Percentiles rank a stretch among this genome's conserved stretches.
Evolutionary conservation across 768 basidiomycete species (phyloP).

Genomic region (Galerina sulciceps): DNA sequence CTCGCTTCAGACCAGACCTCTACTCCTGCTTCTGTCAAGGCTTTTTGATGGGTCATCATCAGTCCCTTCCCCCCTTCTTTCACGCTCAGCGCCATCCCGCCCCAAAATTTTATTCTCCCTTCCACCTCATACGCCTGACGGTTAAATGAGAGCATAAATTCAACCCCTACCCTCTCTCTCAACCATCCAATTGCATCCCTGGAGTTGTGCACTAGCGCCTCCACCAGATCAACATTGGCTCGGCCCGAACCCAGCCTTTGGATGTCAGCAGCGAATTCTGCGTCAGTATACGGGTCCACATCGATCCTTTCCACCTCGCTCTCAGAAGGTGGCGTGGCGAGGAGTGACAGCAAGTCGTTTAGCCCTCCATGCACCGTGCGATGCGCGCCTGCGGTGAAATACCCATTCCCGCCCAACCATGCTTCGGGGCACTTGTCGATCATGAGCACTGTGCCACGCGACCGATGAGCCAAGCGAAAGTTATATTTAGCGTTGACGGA

Average conservation of each 20-base stretch:
- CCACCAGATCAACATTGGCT: conserved; percentile 53
- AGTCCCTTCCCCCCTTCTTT: conserved; percentile 72
- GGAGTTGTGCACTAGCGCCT: conserved; percentile 56
- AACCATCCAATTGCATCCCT: conserved; percentile 64
- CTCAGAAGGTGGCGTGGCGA: conserved; percentile 46
- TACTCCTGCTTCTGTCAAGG: conserved; percentile 53
- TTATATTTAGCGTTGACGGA: background rate
- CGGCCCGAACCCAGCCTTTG: conserved; percentile 59
- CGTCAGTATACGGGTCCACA: conserved; percentile 58
- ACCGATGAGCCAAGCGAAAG: background rate
- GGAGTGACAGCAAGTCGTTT: conserved; percentile 59
- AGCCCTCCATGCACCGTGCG: conserved; percentile 68
- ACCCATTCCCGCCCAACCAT: conserved; percentile 75
- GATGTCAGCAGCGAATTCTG: conserved; percentile 61
- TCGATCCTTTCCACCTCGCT: conserved; percentile 53
- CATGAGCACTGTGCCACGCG: conserved; percentile 48
- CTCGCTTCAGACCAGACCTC: conserved; percentile 61
- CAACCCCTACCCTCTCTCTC: conserved; percentile 48
- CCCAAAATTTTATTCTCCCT: conserved; percentile 72
- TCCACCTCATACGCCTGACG: conserved; percentile 70
- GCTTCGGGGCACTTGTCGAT: conserved; percentile 66
- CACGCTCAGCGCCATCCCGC: conserved; percentile 66
- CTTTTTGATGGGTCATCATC: conserved; percentile 56
- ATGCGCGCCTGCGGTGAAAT: conserved; percentile 73
- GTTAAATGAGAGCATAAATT: conserved; percentile 64